Conservation (phyloP, 352 stramenopile genomes). For the Thalassiosira oceanica region DNA sequence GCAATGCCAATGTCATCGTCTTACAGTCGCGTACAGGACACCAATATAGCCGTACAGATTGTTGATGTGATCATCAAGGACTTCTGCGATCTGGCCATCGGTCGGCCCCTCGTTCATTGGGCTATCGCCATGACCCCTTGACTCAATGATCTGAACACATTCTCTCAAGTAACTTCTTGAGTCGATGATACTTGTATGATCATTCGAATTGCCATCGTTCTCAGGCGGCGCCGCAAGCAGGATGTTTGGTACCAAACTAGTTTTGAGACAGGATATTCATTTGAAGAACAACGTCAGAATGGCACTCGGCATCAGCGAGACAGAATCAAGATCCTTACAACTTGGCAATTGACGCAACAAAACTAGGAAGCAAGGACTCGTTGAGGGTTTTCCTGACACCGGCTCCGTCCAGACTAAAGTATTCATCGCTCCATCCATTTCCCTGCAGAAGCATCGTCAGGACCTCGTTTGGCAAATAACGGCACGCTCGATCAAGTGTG, state of each 20-base stretch:
- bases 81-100: constrained; percentile 39
- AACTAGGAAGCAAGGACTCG: constrained; percentile 36
- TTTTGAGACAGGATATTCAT: background rate
- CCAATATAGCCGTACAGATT: constrained; percentile 49
- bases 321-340: constrained; percentile 25
- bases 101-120: no score
- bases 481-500: constrained; percentile 23
- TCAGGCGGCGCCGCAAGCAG: constrained; percentile 39
- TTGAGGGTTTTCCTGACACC: constrained; percentile 19
- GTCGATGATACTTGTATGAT: constrained; percentile 20
- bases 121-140: constrained; percentile 26
- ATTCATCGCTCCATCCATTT: constrained; percentile 42
- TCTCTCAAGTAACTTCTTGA: constrained; percentile 36
- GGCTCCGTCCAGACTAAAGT: constrained; percentile 31
- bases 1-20: no score
- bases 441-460: constrained; percentile 27
- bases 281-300: no score
- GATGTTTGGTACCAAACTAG: constrained; percentile 55
- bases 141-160: constrained; percentile 38
- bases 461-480: constrained; percentile 42
- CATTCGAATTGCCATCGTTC: constrained; percentile 1
- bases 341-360: constrained; percentile 35
- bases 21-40: no score
- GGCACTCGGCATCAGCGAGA: background rate
- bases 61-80: constrained; percentile 41